phyloP scores from a whole-genome alignment of 1,284 basidiomycete genomes.

The Moesziomyces globuligerus region DNA sequence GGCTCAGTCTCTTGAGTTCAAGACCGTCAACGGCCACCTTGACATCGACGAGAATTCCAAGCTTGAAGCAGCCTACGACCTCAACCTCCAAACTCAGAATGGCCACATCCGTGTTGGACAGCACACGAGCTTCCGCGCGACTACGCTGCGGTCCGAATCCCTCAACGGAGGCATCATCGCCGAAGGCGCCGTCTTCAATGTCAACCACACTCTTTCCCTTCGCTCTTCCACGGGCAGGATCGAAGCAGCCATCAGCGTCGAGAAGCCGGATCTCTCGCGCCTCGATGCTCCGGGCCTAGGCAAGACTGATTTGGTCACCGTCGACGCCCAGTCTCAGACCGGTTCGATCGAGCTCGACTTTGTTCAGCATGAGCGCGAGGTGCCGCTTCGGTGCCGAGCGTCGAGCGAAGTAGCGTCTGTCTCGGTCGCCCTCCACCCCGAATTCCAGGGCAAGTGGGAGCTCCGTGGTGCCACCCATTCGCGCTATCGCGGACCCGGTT shows the following conservation, averaged over 20 bases:
- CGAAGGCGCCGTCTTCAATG: constrained; percentile 37
- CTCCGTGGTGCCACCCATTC: constrained; percentile 45
- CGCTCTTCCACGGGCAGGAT: constrained; percentile 36
- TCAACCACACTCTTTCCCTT: constrained; percentile 49
- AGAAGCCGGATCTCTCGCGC: constrained; percentile 32
- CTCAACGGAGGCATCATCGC: constrained; percentile 44
- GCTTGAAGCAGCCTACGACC: constrained; percentile 37
- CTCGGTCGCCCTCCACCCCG: constrained; percentile 29
- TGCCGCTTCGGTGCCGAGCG: constrained; percentile 43
- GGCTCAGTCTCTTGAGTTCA: constrained; percentile 34
- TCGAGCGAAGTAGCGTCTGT: constrained; percentile 35
- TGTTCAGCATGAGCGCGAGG: constrained; percentile 29
- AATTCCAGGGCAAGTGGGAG: constrained; percentile 48
- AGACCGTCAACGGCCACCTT: constrained; percentile 39
- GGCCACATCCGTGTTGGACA: constrained; percentile 43
- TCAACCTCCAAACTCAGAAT: constrained; percentile 36
- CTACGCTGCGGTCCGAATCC: constrained; percentile 36
- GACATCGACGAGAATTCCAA: constrained; percentile 26
- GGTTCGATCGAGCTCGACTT: constrained; percentile 48
- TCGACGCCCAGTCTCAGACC: constrained; percentile 36
- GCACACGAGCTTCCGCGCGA: constrained; percentile 32
- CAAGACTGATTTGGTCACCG: constrained; percentile 32
- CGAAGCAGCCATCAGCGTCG: constrained; percentile 42
- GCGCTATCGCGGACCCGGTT: constrained; percentile 29
- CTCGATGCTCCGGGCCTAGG: constrained; percentile 35